phyloP scores from a whole-genome alignment of 2,329 filamentous ascomycete species.

The Leptographium wingfieldii region DNA sequence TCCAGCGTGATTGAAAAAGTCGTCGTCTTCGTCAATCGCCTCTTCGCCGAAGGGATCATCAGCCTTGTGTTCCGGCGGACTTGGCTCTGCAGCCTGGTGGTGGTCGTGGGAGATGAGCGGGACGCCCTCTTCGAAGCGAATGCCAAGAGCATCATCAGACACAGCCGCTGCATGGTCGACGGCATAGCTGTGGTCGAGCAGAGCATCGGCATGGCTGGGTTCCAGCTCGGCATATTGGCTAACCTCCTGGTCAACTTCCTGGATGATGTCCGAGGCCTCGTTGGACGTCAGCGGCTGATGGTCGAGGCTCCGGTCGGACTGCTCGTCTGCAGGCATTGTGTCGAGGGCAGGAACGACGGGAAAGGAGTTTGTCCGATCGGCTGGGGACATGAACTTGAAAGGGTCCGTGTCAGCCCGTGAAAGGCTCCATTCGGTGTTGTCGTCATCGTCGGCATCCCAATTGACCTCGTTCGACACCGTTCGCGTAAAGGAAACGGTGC shows the following conservation, averaged over 20 bases:
- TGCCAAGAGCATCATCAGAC: constrained; percentile 33
- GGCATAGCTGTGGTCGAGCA: constrained; percentile 17
- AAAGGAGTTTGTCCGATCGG: constrained; percentile 50
- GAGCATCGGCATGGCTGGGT: too few relatives aligned
- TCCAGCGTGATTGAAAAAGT: constrained; percentile 49
- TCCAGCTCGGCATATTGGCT: constrained; percentile 5
- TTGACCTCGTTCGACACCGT: constrained; percentile 51
- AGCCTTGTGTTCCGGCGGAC: background rate
- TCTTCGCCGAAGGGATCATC: constrained; percentile 27
- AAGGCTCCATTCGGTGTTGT: constrained; percentile 43
- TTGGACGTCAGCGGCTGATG: constrained; percentile 30
- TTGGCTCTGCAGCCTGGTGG: constrained; percentile 3
- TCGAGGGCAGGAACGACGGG: constrained; percentile 38
- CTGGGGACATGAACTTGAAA: constrained; percentile 46
- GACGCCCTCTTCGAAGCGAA: constrained; percentile 57
- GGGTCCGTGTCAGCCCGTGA: constrained; percentile 40
- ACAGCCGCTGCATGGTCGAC: constrained; percentile 32
- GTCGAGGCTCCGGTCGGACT: constrained; percentile 7
- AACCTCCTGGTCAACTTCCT: constrained; percentile 31
- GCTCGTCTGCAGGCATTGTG: constrained; percentile 17
- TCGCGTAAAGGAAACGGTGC: constrained; percentile 49
- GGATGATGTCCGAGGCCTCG: constrained; percentile 41
- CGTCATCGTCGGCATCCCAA: constrained; percentile 44
- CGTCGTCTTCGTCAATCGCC: constrained; percentile 38
- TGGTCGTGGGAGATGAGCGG: constrained; percentile 40